Base-by-base conservation (phyloP, 2,329 filamentous ascomycete species). In the Fusarium buharicum region DNA sequence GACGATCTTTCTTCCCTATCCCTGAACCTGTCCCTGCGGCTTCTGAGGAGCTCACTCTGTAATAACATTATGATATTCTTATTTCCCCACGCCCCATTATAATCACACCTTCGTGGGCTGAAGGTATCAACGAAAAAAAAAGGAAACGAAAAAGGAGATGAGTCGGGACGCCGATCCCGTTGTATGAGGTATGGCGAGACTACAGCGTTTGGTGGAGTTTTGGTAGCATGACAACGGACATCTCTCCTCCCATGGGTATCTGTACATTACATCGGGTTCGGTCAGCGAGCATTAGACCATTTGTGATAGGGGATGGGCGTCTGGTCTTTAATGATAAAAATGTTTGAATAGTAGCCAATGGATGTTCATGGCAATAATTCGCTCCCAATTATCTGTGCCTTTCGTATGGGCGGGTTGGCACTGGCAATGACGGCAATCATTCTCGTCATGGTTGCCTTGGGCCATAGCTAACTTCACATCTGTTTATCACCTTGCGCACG, bases 231-330 rank as follows among this genome's bases (percentile, higher is more conserved):
- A 75, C 75, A 76, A 79, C 76, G 76, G 78, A 81, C 76, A 81
- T 83, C 80, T 81, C 82, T 82, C 79, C 81, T 82, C 81, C 75
- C 73, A 77, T 78, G 75, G 77, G 74, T 72, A 68, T 76, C 71
- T 84, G 80, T 83, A 84, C 77, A 81, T 76, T 82, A 82, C 48
- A 76, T 72, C 71, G 69, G 75, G 74, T 70, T 70, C 60, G 73
- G 73, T 71, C 73, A 75, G 75, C 75, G 75, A 77, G 76, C 76
- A 79, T 78, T 81, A 81, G 78, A 81, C 77, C 74, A 75, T 68
- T 70, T 49, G 41, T 55, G 56, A 63, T 70, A 69, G 54, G 60
- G 73, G 66, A 67, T 63, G 61, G 74, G 74, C 73, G 73, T 74
- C 70, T 69, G 74, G 71, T 73, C 60, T 68, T 62, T 67, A 73